Percentiles rank a stretch among this genome's conserved stretches.
phyloP scores from a whole-genome alignment of 1,284 basidiomycete genomes.

The Vanrija pseudolonga region DNA sequence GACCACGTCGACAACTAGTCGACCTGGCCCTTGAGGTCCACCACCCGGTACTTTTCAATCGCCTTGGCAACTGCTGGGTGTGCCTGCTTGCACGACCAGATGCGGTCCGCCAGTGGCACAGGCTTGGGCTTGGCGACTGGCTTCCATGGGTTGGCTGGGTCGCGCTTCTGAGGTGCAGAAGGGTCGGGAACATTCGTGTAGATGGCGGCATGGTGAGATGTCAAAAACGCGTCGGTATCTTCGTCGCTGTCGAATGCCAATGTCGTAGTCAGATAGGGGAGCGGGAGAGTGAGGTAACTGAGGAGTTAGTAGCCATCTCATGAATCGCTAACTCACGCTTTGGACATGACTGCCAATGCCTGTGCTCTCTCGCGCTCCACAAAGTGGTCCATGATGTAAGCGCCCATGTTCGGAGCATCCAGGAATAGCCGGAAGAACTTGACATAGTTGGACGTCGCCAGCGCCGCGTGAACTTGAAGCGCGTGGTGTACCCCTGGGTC shows the following conservation, averaged over 20 bases:
- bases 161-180: slow-evolving; percentile 11
- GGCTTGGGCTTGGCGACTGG: slow-evolving; percentile 14
- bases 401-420: slow-evolving; percentile 92
- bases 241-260: slow-evolving; percentile 73
- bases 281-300: slow-evolving; percentile 75
- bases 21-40: slow-evolving; percentile 56
- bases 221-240: slow-evolving; percentile 68
- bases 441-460: slow-evolving; percentile 92
- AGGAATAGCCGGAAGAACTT: slow-evolving; percentile 81
- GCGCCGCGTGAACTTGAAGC: slow-evolving; percentile 77
- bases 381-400: slow-evolving; percentile 99
- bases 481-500: slow-evolving; percentile 81
- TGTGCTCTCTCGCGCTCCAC: slow-evolving; percentile 84
- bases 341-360: slow-evolving; percentile 83
- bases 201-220: slow-evolving; percentile 63
- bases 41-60: slow-evolving; percentile 51
- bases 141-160: slow-evolving; percentile 25
- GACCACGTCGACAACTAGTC: slow-evolving; percentile 21
- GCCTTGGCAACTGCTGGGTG: slow-evolving; percentile 48
- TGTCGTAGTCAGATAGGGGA: slow-evolving; percentile 72
- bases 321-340: slow-evolving; percentile 65
- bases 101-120: slow-evolving; percentile 27
- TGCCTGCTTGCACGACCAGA: slow-evolving; percentile 55
- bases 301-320: slow-evolving; percentile 11
- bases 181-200: slow-evolving; percentile 54